phyloP scores from a whole-genome alignment of 352 stramenopile genomes.

The Pythium monospermum region DNA sequence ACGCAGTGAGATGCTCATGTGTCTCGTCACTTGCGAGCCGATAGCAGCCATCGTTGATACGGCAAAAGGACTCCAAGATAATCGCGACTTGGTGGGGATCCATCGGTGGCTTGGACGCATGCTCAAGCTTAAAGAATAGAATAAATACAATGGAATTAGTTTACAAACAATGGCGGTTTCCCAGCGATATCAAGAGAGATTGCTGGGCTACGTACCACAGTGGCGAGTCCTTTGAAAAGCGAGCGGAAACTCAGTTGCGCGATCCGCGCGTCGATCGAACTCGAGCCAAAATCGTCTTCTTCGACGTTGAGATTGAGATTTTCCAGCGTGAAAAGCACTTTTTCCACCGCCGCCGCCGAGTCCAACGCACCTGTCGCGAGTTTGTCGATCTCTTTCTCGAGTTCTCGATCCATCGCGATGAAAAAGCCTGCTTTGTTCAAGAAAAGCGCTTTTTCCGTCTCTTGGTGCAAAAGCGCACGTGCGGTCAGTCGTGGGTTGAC shows the following conservation, averaged over 20 bases:
- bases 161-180: too few species aligned
- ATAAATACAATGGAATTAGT: too few species aligned
- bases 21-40: constrained; percentile 44
- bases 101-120: constrained; percentile 60
- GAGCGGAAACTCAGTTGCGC: constrained; percentile 51
- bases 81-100: constrained; percentile 58
- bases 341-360: constrained; percentile 30
- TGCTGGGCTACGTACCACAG: constrained; percentile 69
- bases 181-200: too few species aligned
- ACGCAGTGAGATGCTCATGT: constrained; percentile 20
- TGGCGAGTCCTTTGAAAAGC: constrained; percentile 48
- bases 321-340: constrained; percentile 63
- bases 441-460: constrained; percentile 47
- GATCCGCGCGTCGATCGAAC: constrained; percentile 36
- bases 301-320: constrained; percentile 72
- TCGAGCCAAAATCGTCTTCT: constrained; percentile 49
- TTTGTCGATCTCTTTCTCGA: constrained; percentile 62
- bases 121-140: constrained; percentile 39
- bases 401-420: constrained; percentile 35
- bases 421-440: constrained; percentile 66
- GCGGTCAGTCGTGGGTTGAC: constrained; percentile 60
- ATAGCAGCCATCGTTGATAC: constrained; percentile 72
- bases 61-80: constrained; percentile 65
- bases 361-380: constrained; percentile 36
- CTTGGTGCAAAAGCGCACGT: constrained; percentile 38